Conservation (phyloP, 441 rosid species). For the Populus hybrid region DNA sequence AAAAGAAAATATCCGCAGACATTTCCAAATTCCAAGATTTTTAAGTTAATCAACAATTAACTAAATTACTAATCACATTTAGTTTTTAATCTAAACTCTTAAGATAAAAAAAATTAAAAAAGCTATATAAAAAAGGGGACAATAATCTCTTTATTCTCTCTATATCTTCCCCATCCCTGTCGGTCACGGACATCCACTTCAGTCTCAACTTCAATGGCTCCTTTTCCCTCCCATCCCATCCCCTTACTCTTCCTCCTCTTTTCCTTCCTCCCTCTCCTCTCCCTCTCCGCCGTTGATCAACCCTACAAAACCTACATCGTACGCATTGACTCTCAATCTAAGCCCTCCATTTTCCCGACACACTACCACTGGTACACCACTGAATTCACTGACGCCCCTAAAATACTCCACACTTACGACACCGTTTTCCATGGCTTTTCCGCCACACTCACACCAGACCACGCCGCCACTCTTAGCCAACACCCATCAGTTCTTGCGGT, state of each 20-base stretch:
- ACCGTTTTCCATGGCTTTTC: slow-evolving; percentile 89
- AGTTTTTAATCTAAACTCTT: neutral
- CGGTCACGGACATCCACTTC: slow-evolving; percentile 14
- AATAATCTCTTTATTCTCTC: neutral
- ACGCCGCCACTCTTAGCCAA: slow-evolving; percentile 37
- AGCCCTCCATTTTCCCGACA: slow-evolving; percentile 78
- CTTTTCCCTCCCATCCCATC: neutral
- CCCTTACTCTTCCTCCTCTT: neutral
- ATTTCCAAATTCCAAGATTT: neutral
- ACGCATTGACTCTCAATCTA: slow-evolving; percentile 56
- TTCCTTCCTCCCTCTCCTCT: neutral
- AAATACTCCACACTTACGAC: slow-evolving; percentile 72
- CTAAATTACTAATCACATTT: neutral
- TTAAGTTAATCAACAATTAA: neutral
- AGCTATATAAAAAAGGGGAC: neutral
- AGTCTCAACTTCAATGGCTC: slow-evolving; percentile 22
- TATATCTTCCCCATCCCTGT: slow-evolving; percentile 12
- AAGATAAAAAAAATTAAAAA: neutral
- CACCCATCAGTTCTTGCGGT: slow-evolving; percentile 63
- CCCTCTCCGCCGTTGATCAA: slow-evolving; percentile 1
- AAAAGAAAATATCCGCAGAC: neutral
- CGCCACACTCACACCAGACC: slow-evolving; percentile 40
- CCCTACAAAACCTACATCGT: slow-evolving; percentile 51
- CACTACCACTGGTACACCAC: slow-evolving; percentile 79
- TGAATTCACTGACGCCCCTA: slow-evolving; percentile 51